phyloP scores from a whole-genome alignment of 2,329 filamentous ascomycete species.

The Microsporum ferrugineum region DNA sequence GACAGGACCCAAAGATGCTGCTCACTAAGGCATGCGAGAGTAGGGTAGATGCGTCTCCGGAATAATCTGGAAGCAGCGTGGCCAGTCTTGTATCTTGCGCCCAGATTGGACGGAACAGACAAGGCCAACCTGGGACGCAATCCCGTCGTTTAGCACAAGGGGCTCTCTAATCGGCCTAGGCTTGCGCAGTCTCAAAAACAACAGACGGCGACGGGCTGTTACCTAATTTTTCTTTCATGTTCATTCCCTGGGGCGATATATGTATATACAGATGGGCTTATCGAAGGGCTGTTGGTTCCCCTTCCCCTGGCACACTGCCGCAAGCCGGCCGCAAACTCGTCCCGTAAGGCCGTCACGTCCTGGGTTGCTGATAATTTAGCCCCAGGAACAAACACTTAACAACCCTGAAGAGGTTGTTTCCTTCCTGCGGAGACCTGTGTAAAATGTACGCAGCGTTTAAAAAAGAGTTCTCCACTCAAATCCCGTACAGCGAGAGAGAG shows the following conservation, averaged over 20 bases:
- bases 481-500: neutral
- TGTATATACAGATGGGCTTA: neutral
- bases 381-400: slow-evolving; percentile 3
- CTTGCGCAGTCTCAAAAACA: neutral
- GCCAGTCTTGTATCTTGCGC: neutral
- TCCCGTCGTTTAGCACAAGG: neutral
- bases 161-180: neutral
- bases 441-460: slow-evolving; percentile 1
- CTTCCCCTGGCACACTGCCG: neutral
- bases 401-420: neutral
- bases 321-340: neutral
- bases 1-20: neutral
- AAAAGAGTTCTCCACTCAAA: neutral
- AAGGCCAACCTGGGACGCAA: neutral
- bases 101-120: neutral
- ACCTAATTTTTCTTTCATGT: neutral
- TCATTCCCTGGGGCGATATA: too few relatives aligned
- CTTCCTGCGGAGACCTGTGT: neutral
- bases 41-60: slow-evolving; percentile 2
- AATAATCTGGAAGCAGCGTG: slow-evolving; percentile 3
- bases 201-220: neutral
- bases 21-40: slow-evolving; percentile 3
- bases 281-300: neutral
- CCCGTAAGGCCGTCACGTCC: neutral
- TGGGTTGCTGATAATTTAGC: neutral